phyloP scores from a whole-genome alignment of 306 rosid genomes.

The Vigna nakashimae region DNA sequence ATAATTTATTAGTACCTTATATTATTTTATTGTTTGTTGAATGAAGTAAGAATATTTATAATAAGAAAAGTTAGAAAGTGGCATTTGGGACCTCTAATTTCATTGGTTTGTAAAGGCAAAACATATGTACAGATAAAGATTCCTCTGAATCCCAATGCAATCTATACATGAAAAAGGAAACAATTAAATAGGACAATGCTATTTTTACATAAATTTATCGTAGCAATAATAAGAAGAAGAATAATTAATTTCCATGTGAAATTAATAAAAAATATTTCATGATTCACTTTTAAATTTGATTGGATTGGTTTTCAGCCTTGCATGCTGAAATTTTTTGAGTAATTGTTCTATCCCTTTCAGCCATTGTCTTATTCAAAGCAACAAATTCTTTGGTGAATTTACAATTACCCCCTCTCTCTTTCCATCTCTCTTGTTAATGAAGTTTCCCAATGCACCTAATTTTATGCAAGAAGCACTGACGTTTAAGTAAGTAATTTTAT shows the following conservation, averaged over 20 bases:
- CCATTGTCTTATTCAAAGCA: slow-evolving; percentile 25
- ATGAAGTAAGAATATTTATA: slow-evolving; percentile 6
- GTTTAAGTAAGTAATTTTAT: no score
- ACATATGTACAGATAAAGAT: slow-evolving; percentile 52
- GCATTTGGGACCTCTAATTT: slow-evolving; percentile 47
- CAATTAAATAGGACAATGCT: not conserved
- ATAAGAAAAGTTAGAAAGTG: slow-evolving; percentile 49
- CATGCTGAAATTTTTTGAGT: not conserved
- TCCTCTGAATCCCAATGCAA: slow-evolving; percentile 63
- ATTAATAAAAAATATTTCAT: no score
- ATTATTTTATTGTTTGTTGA: slow-evolving; percentile 29
- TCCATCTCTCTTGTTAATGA: no score
- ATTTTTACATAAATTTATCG: not conserved
- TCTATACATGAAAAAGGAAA: slow-evolving; percentile 30
- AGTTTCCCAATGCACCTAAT: no score
- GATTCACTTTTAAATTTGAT: not conserved
- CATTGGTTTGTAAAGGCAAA: slow-evolving; percentile 50
- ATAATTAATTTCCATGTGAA: no score
- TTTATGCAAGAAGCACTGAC: not conserved
- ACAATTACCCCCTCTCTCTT: not conserved
- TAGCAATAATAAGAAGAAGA: no score
- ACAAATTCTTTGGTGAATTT: not conserved
- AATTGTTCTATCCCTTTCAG: slow-evolving; percentile 14
- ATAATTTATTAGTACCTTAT: not conserved
- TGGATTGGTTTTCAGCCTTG: slow-evolving; percentile 3